phyloP scores from a whole-genome alignment of 2,329 filamentous ascomycete species.

The Helminthosporium solani region DNA sequence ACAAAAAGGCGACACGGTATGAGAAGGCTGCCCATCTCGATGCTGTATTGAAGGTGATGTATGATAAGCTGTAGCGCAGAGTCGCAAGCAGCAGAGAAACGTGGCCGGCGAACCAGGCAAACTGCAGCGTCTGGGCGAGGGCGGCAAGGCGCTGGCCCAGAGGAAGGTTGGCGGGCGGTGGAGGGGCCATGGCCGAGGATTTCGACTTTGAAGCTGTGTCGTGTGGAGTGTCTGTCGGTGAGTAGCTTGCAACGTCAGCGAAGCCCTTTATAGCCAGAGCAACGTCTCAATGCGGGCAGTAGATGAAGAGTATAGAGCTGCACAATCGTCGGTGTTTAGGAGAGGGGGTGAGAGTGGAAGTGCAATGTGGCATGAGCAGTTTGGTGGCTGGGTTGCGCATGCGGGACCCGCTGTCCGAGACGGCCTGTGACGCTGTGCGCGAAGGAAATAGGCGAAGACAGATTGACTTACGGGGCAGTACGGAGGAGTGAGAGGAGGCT shows the following conservation, averaged over 20 bases:
- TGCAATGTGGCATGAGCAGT: constrained; percentile 39
- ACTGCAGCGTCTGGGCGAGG: constrained; percentile 89
- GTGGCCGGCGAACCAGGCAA: constrained; percentile 72
- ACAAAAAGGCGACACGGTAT: constrained; percentile 87
- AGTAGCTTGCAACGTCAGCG: constrained; percentile 29
- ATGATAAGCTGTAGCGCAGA: constrained; percentile 79
- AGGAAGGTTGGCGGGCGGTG: constrained; percentile 68
- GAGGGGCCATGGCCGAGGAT: constrained; percentile 64
- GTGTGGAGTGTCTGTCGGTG: constrained; percentile 28
- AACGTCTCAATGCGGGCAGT: constrained; percentile 16
- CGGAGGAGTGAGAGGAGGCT: too few relatives aligned
- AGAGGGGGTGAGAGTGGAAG: constrained; percentile 16
- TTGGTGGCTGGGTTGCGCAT: constrained; percentile 29
- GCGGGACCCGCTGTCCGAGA: constrained; percentile 29
- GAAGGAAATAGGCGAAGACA: neutral
- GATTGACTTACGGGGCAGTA: too few relatives aligned
- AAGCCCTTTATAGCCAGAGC: constrained; percentile 15
- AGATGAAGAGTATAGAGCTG: constrained; percentile 11
- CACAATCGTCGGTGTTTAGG: constrained; percentile 11
- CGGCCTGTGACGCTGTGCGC: constrained; percentile 26
- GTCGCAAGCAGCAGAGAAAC: constrained; percentile 81
- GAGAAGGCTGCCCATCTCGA: constrained; percentile 74
- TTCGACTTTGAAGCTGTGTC: constrained; percentile 17
- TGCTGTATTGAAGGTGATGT: constrained; percentile 85
- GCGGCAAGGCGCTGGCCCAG: constrained; percentile 72